phyloP scores from a whole-genome alignment of 2,329 filamentous ascomycete genomes.

The Fusarium domesticum region DNA sequence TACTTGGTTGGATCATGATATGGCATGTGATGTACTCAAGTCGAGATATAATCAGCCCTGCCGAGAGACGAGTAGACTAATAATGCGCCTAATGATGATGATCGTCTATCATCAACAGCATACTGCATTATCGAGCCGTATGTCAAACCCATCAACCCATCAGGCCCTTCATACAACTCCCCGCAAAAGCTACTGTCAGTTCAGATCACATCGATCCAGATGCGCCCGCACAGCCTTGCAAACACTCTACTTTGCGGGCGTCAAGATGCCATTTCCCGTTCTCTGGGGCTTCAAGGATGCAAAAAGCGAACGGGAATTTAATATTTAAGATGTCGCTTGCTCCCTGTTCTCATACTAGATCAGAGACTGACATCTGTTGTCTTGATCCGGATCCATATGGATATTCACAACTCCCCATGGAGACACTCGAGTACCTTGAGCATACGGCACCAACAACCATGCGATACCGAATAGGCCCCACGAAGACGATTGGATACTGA shows the following conservation, averaged over 20 bases:
- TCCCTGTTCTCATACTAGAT: not conserved
- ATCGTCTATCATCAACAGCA: no score
- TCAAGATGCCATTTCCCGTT: slow-evolving; percentile 31
- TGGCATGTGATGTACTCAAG: no score
- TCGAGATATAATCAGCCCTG: no score
- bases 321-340: slow-evolving; percentile 27
- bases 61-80: no score
- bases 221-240: slow-evolving; percentile 32
- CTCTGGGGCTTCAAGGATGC: slow-evolving; percentile 8
- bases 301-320: slow-evolving; percentile 14
- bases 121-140: not conserved
- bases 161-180: not conserved
- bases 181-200: not conserved
- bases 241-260: slow-evolving; percentile 29
- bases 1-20: no score
- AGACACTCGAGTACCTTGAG: no score
- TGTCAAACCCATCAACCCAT: not conserved
- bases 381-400: no score
- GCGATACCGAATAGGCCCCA: no score
- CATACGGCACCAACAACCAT: no score
- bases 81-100: no score
- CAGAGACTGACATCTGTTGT: not conserved
- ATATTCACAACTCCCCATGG: no score
- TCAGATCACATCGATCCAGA: slow-evolving; percentile 11
- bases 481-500: no score